Conservation (phyloP, 345 rosid genomes). For the Excoecaria agallocha region DNA sequence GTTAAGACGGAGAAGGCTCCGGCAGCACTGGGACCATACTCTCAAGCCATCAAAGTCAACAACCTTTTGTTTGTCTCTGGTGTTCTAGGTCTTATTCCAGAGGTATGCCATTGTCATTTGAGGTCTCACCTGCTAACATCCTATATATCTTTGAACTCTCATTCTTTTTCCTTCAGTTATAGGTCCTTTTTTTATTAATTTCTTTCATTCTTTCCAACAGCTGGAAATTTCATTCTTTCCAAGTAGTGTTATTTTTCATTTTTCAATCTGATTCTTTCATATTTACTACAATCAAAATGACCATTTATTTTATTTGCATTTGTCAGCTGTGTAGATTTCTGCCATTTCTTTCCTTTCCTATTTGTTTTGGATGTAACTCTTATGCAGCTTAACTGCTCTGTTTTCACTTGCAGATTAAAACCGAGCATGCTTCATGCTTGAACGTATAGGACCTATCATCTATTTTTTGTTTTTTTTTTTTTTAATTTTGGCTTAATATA, state of each 20-base stretch:
- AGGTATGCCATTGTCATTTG: conserved; percentile 40
- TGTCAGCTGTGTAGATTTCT: no score
- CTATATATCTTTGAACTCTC: not conserved
- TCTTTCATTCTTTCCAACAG: not conserved
- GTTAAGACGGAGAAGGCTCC: conserved; percentile 84
- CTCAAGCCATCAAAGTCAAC: conserved; percentile 83
- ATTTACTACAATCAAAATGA: not conserved
- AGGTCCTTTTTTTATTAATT: not conserved
- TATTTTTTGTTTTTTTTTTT: not conserved
- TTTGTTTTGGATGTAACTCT: not conserved
- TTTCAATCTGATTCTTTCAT: not conserved
- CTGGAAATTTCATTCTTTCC: not conserved
- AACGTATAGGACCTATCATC: not conserved
- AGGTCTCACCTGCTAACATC: not conserved
- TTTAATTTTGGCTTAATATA: not conserved
- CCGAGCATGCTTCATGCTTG: not conserved
- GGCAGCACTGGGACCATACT: conserved; percentile 89
- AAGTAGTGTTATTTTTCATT: no score
- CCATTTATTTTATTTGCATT: not conserved
- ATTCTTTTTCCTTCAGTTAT: not conserved
- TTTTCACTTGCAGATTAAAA: not conserved
- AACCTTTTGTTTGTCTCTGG: conserved; percentile 78
- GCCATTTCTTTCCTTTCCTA: no score
- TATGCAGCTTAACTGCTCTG: not conserved
- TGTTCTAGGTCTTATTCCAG: conserved; percentile 80